Evolutionary conservation across 1,139 yeast species (phyloP), one percentile per base, ranked within the genome.

Genomic region (Sugiyamaella castrensis): DNA sequence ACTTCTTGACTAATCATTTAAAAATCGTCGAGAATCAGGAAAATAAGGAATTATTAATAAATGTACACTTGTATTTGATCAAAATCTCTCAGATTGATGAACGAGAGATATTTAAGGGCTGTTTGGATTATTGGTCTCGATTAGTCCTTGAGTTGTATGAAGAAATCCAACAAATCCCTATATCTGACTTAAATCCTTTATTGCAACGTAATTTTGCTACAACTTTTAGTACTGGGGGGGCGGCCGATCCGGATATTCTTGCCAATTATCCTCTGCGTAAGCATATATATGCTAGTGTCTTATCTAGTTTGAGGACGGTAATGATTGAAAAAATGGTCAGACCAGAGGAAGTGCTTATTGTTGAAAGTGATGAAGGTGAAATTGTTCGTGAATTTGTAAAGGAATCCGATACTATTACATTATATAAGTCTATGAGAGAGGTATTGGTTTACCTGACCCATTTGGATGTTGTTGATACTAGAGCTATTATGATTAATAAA

Each of bases 311-410:
- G 60, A 81, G 98, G 70, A 75, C 86, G 56, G 96, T 94, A 15
- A 85, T 92, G 66, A 92, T 92, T 62, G 98, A 91, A 69, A 87
- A 87, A 64, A 94, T 92, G 98, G 98, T 88, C 1, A 83, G 96
- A 67, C 99, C 99, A 1, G 98, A 92, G 70, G 99, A 92, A 72
- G 98, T 91, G 48, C 76, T 92, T 54, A 81, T 92, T 70, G 97
- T 91, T 46, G 98, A 94, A 69, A 92, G 92, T 66, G 99, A 92
- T 68, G 99, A 92, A 72, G 98, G 98, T 57, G 98, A 92, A 71
- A 92, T 92, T 68, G 98, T 94, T 37, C 81, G 99, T 66, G 98
- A 92, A 66, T 91, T 92, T 59, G 96, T 92, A 52, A 89, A 87
- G 67, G 99, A 92, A 70, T 84, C 94, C 66, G 99, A 92, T 67